Conservation (phyloP, 2,329 filamentous ascomycete genomes). For the Aspergillus arachidicola region DNA sequence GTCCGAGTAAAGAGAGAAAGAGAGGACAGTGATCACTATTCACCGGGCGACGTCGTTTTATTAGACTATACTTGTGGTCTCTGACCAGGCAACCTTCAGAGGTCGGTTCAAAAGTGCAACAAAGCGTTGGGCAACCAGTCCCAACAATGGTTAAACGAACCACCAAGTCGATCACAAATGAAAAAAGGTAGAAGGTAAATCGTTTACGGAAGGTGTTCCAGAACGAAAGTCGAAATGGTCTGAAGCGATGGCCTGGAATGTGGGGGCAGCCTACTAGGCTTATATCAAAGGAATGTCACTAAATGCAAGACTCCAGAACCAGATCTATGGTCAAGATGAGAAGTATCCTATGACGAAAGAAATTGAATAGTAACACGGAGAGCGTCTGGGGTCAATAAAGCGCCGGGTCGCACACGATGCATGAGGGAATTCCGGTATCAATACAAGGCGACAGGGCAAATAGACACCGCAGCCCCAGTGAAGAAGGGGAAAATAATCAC, state of each 20-base stretch:
- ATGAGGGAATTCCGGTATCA: not conserved
- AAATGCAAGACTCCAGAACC: not conserved
- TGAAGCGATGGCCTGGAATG: slow-evolving; percentile 22
- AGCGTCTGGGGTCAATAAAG: not conserved
- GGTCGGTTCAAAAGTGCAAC: not conserved
- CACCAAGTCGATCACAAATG: not conserved
- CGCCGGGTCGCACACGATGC: not conserved
- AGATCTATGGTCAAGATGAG: not conserved
- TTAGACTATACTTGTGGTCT: not conserved
- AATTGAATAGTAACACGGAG: not conserved
- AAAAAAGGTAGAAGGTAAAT: not conserved
- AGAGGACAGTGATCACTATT: not conserved
- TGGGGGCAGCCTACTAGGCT: slow-evolving; percentile 12
- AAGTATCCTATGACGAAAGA: not conserved
- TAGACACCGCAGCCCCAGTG: not conserved
- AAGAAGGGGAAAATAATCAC: not conserved
- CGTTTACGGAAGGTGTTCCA: slow-evolving; percentile 6
- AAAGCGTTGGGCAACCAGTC: slow-evolving; percentile 14
- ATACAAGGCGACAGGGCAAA: not conserved
- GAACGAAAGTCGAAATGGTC: slow-evolving; percentile 4
- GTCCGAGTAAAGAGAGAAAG: too few species aligned
- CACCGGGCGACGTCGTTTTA: not conserved
- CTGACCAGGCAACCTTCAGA: not conserved
- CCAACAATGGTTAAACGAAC: not conserved
- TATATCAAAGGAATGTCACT: slow-evolving; percentile 8